A percentile compares a stretch with the other conserved stretches of the same genome.
Evolutionary conservation across 768 basidiomycete species (phyloP).

Genomic region (Fistulinella prunicolor): DNA sequence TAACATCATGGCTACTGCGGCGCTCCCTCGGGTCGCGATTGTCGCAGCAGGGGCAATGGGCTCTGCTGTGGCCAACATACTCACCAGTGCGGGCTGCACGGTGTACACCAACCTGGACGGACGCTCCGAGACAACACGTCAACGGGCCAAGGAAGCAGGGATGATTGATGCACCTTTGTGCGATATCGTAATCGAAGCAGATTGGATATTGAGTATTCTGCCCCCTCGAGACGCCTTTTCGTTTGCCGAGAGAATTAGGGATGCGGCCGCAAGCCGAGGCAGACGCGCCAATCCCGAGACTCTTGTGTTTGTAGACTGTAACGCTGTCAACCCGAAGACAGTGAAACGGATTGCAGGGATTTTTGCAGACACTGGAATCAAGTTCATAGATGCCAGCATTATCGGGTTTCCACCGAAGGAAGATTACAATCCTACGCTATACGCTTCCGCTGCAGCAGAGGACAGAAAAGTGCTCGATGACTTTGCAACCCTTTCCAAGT

Average conservation of each 20-base stretch:
- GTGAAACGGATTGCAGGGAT: slow-evolving; percentile 45
- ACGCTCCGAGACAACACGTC: slow-evolving; percentile 49
- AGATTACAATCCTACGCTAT: slow-evolving; percentile 51
- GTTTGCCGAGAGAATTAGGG: slow-evolving; percentile 37
- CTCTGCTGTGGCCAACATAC: slow-evolving; percentile 47
- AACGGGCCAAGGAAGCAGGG: slow-evolving; percentile 49
- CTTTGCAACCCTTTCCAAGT: slow-evolving; percentile 40
- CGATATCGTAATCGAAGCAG: slow-evolving; percentile 36
- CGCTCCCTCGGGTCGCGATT: slow-evolving; percentile 39
- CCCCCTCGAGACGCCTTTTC: slow-evolving; percentile 52
- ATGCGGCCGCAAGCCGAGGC: neutral
- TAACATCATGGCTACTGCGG: slow-evolving; percentile 14
- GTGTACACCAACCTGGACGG: slow-evolving; percentile 55
- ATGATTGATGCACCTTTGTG: slow-evolving; percentile 41
- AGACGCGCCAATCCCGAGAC: neutral
- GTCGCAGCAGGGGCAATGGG: slow-evolving; percentile 62
- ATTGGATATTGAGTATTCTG: slow-evolving; percentile 55
- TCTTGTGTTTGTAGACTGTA: slow-evolving; percentile 52
- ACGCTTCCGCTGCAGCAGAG: slow-evolving; percentile 43
- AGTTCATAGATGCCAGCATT: slow-evolving; percentile 55
- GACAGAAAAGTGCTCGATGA: slow-evolving; percentile 33
- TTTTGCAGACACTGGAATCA: slow-evolving; percentile 38
- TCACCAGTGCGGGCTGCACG: slow-evolving; percentile 46
- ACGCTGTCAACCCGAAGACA: slow-evolving; percentile 54
- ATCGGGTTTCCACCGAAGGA: slow-evolving; percentile 54